Evolutionary conservation across 768 basidiomycete genomes (phyloP).

Genomic region (Leccinum olivaceopallidum): DNA sequence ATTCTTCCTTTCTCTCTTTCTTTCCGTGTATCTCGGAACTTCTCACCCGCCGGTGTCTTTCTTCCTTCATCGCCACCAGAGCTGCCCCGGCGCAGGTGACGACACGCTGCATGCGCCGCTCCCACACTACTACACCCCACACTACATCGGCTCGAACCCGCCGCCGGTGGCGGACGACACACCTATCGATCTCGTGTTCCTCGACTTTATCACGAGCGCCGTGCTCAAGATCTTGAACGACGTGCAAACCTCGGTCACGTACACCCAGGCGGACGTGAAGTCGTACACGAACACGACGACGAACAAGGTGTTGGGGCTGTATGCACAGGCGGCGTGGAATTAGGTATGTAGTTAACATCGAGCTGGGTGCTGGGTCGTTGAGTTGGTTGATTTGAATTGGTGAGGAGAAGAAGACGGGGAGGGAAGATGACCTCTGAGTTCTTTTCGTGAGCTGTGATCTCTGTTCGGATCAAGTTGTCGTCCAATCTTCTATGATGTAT

Average conservation of each 20-base stretch:
- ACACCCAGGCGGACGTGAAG: slow-evolving; percentile 49
- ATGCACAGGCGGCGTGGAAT: slow-evolving; percentile 40
- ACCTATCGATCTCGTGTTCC: slow-evolving; percentile 71
- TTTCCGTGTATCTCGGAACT: neutral
- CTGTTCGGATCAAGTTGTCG: too few species aligned
- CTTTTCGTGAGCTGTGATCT: neutral
- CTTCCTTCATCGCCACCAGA: slow-evolving; percentile 32
- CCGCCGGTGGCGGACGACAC: slow-evolving; percentile 51
- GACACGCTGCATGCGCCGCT: slow-evolving; percentile 66
- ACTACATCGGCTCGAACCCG: slow-evolving; percentile 57
- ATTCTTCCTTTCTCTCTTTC: too few species aligned
- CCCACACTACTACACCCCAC: slow-evolving; percentile 52
- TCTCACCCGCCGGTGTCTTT: neutral
- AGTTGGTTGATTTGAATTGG: neutral
- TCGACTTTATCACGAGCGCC: slow-evolving; percentile 61
- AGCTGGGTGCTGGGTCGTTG: neutral
- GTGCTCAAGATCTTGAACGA: slow-evolving; percentile 56
- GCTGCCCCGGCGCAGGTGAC: slow-evolving; percentile 75
- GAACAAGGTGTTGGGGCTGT: slow-evolving; percentile 39
- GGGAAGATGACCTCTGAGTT: neutral
- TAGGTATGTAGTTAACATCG: slow-evolving; percentile 6
- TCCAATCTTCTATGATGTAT: too few species aligned
- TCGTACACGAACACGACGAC: slow-evolving; percentile 51
- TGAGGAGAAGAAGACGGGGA: neutral
- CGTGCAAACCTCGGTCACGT: slow-evolving; percentile 51